Percentiles rank a stretch among this genome's conserved stretches.
phyloP scores from a whole-genome alignment of 2,329 filamentous ascomycete species.

The Fusarium dlaminii region DNA sequence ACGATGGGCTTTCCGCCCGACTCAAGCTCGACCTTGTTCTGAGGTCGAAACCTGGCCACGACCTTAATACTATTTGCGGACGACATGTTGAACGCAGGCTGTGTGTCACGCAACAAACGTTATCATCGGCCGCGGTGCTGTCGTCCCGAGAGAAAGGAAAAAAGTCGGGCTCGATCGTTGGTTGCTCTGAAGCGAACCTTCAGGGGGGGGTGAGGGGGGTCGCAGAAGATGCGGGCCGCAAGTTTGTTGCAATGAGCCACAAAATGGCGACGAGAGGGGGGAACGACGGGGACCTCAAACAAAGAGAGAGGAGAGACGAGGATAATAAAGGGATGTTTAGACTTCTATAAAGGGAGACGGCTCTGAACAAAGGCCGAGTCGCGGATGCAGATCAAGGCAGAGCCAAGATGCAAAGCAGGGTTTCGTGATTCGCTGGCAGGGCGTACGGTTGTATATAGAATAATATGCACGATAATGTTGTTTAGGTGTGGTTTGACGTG shows the following conservation, averaged over 20 bases:
- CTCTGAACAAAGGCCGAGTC: constrained; percentile 4
- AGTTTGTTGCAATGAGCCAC: constrained; percentile 36
- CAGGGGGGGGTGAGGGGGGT: constrained; percentile 31
- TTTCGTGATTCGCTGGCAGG: constrained; percentile 33
- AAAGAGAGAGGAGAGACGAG: constrained; percentile 1
- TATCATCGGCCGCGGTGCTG: constrained; percentile 42
- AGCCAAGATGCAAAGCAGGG: constrained; percentile 28
- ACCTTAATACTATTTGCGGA: constrained; percentile 79
- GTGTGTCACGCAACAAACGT: constrained; percentile 35
- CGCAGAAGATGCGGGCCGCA: constrained; percentile 38
- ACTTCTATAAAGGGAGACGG: neutral
- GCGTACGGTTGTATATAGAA: neutral
- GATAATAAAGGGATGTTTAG: constrained; percentile 4
- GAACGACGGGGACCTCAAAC: constrained; percentile 15
- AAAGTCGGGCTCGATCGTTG: constrained; percentile 30
- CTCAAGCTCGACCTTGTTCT: constrained; percentile 92
- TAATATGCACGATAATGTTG: constrained; percentile 24
- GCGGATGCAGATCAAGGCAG: constrained; percentile 16
- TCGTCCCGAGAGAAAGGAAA: constrained; percentile 18
- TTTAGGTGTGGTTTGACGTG: constrained; percentile 26
- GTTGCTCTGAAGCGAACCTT: constrained; percentile 26
- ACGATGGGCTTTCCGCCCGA: constrained; percentile 94
- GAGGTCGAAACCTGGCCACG: constrained; percentile 95
- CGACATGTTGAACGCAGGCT: constrained; percentile 56
- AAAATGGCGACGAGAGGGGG: constrained; percentile 37